Evolutionary conservation across 2,329 filamentous ascomycete species (phyloP), one percentile per base, ranked within the genome.

Genomic region (Penicillium sp.): DNA sequence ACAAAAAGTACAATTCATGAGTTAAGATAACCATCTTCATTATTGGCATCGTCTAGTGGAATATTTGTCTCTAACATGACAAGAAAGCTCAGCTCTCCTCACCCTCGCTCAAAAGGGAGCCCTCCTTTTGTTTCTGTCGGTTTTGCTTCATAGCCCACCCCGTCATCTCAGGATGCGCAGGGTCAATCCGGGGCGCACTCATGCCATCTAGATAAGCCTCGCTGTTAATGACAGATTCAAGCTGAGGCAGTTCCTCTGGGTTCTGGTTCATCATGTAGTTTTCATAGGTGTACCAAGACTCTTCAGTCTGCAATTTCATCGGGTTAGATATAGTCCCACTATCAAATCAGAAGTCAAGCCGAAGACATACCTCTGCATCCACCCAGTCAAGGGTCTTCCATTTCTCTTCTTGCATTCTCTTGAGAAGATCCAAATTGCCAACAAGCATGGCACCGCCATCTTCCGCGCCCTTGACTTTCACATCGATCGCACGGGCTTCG

Each of bases 301-400:
- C 83, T 59, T 86, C 82, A 53, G 86, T 77, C 77, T 81, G 46
- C 54, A 23, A 49, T 23, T 49, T 63, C 51, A 18, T 27, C 15
- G 35, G 64, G 49, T 61, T 46, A 66, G 58, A 54, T 31, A 35
- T 31, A 6, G 18, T 15, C 4, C 25, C 11, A 49, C n/a, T 25
- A 44, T 23, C 6, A 29, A 42, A 26, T 40, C 18, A 43, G 40
- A 51, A 53, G 15, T n/a, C n/a, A 27, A 22, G 7, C 25, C 22
- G 15, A 6, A 53, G 40, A 31, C 42, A 47, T 63, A 73, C 72
- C 68, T 69, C 69, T 11, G 69, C 64, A 55, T 67, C 64, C 49
- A 81, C 85, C 67, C 92, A 97, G 58, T 85, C 81, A 72, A 96
- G 82, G 58, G 81, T 84, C 61, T 85, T 83, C 94, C 94, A 99